Evolutionary conservation across 23 red algal species (phyloP).

Genomic region (Gracilaria vermiculophylla): DNA sequence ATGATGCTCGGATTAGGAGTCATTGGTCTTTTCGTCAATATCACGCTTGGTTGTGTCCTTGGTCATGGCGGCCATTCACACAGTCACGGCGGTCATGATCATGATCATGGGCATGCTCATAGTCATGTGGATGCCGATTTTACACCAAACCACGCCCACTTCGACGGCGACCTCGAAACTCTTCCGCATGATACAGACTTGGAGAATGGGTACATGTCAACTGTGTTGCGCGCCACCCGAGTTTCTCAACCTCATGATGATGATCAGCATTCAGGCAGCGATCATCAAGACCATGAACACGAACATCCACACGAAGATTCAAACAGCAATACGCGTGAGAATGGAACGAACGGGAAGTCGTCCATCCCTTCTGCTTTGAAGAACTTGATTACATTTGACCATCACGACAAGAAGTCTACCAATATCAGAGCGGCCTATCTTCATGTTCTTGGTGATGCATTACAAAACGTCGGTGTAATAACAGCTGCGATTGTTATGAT

Average conservation of each 20-base stretch:
- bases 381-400: no score
- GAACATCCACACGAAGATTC: conserved; percentile 1
- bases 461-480: conserved; percentile 95
- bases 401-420: conserved; percentile 40
- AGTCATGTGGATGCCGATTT: background rate
- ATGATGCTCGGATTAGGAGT: conserved; percentile 84
- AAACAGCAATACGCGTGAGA: background rate
- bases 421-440: conserved; percentile 91
- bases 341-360: background rate
- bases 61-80: conserved; percentile 35
- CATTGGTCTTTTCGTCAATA: conserved; percentile 84
- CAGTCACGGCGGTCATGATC: conserved; percentile 27
- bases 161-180: background rate
- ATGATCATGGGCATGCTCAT: conserved; percentile 24
- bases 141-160: background rate
- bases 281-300: conserved; percentile 15
- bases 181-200: background rate
- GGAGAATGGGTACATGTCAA: background rate
- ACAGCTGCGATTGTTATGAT: conserved; percentile 82
- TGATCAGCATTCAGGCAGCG: background rate
- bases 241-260: background rate
- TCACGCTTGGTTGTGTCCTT: conserved; percentile 77
- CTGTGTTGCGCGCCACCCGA: background rate
- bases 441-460: conserved; percentile 89
- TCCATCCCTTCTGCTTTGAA: background rate